Percentiles rank a stretch among this genome's conserved stretches.
Evolutionary conservation across 2,329 filamentous ascomycete genomes (phyloP).

Genomic region (Huntiella omanensis): DNA sequence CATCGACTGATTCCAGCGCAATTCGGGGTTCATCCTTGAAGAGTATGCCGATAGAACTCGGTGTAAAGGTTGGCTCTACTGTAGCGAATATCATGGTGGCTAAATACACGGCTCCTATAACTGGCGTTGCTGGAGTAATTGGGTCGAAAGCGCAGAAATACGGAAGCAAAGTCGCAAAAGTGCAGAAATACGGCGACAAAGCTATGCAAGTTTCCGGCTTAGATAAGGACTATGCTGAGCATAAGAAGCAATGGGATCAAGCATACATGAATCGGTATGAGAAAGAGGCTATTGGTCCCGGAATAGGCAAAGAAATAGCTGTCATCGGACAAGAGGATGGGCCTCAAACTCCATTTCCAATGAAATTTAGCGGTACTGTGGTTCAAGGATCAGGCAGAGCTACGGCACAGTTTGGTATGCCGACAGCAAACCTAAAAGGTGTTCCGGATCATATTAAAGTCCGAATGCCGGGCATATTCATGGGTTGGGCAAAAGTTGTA

Average conservation of each 20-base stretch:
- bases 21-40: slow-evolving; percentile 44
- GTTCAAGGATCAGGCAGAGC: slow-evolving; percentile 25
- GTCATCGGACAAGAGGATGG: slow-evolving; percentile 31
- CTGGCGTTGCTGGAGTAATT: slow-evolving; percentile 25
- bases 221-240: slow-evolving; percentile 15
- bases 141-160: slow-evolving; percentile 15
- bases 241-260: slow-evolving; percentile 16
- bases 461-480: slow-evolving; percentile 41
- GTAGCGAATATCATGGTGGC: slow-evolving; percentile 19
- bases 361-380: slow-evolving; percentile 31
- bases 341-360: slow-evolving; percentile 32
- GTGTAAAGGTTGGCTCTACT: slow-evolving; percentile 35
- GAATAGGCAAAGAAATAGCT: slow-evolving; percentile 9
- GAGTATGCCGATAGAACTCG: slow-evolving; percentile 47
- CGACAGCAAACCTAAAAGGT: slow-evolving; percentile 34
- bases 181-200: slow-evolving; percentile 13
- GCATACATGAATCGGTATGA: slow-evolving; percentile 3
- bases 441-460: slow-evolving; percentile 33
- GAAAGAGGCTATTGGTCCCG: neutral
- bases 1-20: slow-evolving; percentile 39
- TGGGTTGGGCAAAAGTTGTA: slow-evolving; percentile 39
- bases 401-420: slow-evolving; percentile 24
- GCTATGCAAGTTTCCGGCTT: slow-evolving; percentile 19
- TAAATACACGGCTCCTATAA: slow-evolving; percentile 12
- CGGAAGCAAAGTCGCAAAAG: slow-evolving; percentile 17